Conservation (phyloP, 2,329 filamentous ascomycete genomes). For the Penicillium crustosum region DNA sequence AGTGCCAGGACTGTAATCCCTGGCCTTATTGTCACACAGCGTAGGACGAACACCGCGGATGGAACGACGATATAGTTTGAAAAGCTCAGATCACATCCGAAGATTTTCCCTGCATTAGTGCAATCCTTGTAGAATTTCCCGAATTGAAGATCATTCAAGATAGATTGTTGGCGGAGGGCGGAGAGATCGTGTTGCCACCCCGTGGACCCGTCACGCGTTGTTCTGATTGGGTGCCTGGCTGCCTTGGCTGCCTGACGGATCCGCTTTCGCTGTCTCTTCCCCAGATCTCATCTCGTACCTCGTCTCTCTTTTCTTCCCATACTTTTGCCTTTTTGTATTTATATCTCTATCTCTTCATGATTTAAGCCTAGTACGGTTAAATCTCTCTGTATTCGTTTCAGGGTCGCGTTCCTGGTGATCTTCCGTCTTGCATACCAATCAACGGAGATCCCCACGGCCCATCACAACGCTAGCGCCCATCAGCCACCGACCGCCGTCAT, state of each 20-base stretch:
- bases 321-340: background rate
- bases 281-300: slow-evolving; percentile 6
- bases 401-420: slow-evolving; percentile 17
- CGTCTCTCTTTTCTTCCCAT: background rate
- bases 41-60: background rate
- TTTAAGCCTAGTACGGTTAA: background rate
- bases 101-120: slow-evolving; percentile 1
- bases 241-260: slow-evolving; percentile 9
- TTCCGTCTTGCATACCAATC: slow-evolving; percentile 17
- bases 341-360: background rate
- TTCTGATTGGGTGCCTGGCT: slow-evolving; percentile 11
- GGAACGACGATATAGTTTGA: background rate
- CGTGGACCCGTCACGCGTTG: background rate
- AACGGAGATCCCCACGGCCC: slow-evolving; percentile 21
- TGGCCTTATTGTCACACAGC: slow-evolving; percentile 1
- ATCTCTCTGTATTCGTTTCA: background rate
- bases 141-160: background rate
- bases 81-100: background rate
- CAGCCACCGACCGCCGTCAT: slow-evolving; percentile 21
- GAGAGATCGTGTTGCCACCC: slow-evolving; percentile 3
- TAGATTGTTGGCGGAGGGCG: background rate
- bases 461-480: slow-evolving; percentile 15
- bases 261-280: slow-evolving; percentile 6
- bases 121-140: background rate
- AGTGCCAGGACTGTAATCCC: background rate